Conservation (phyloP, 1,139 yeast genomes). For the Geotrichum cucujoidarum region DNA sequence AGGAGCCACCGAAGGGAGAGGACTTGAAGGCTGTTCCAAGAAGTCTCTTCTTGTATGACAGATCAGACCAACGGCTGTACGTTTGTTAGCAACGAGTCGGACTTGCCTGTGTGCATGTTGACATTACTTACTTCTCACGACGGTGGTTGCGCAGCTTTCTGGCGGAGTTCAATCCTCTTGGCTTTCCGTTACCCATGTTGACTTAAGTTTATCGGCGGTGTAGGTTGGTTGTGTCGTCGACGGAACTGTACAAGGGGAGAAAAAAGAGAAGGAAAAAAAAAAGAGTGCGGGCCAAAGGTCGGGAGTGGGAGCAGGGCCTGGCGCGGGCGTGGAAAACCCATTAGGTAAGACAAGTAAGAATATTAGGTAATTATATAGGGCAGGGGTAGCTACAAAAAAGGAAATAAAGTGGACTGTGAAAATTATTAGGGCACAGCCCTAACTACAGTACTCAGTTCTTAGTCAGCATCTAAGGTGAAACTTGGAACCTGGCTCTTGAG, state of each 20-base stretch:
- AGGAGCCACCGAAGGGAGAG: conserved; percentile 99
- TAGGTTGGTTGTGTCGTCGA: conserved; percentile 18
- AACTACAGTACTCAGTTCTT: too few species aligned
- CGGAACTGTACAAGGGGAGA: conserved; percentile 14
- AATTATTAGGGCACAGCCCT: not conserved
- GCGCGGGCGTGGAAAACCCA: not conserved
- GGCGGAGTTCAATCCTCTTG: conserved; percentile 99
- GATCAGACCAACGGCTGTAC: conserved; percentile 94
- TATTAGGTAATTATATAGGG: not conserved
- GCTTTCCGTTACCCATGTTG: conserved; percentile 84
- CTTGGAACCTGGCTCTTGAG: too few species aligned
- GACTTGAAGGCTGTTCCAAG: conserved; percentile 99
- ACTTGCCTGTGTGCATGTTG: not conserved
- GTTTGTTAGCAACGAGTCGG: conserved; percentile 9
- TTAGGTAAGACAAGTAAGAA: not conserved
- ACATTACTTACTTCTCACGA: conserved; percentile 72
- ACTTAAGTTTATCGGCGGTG: conserved; percentile 20
- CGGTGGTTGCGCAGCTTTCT: conserved; percentile 99
- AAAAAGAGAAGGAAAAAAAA: conserved; percentile 3
- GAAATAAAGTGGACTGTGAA: not conserved
- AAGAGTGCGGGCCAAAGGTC: conserved; percentile 6
- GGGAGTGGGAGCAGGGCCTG: not conserved
- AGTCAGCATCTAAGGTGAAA: too few species aligned
- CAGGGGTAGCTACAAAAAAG: not conserved
- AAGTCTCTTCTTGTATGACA: conserved; percentile 95